A percentile compares a stretch with the other conserved stretches of the same genome.
Evolutionary conservation across 2,329 filamentous ascomycete genomes (phyloP).

Genomic region (Fusarium dimerum): DNA sequence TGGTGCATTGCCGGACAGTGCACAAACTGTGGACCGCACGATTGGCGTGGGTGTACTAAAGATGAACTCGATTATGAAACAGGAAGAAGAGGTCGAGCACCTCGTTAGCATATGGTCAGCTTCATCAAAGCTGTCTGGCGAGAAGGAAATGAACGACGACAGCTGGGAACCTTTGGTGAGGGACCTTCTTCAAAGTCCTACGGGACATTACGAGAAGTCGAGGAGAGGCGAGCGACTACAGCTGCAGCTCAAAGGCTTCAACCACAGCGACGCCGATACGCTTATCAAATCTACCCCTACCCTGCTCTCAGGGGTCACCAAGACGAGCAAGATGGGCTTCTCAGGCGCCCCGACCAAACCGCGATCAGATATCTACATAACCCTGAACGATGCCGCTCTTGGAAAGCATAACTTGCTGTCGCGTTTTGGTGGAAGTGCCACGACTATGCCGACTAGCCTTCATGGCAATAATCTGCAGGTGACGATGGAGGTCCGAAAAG

Average conservation of each 20-base stretch:
- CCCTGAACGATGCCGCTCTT: constrained; percentile 76
- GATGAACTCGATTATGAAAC: constrained; percentile 73
- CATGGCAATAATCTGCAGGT: constrained; percentile 79
- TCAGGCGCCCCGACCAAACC: constrained; percentile 86
- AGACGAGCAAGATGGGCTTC: constrained; percentile 89
- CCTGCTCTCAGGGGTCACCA: constrained; percentile 75
- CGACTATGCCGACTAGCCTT: constrained; percentile 62
- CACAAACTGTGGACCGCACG: constrained; percentile 50
- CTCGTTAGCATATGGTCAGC: constrained; percentile 78
- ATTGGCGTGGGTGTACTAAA: constrained; percentile 78
- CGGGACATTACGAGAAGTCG: constrained; percentile 74
- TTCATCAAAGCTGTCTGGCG: constrained; percentile 51
- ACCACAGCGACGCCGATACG: constrained; percentile 72
- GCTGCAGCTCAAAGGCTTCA: constrained; percentile 77
- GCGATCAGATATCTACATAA: constrained; percentile 93
- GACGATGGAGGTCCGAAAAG: constrained; percentile 82
- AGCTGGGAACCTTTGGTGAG: constrained; percentile 75
- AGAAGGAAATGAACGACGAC: constrained; percentile 56
- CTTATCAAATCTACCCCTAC: constrained; percentile 89
- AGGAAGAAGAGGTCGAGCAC: constrained; percentile 72
- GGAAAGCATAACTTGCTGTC: constrained; percentile 73
- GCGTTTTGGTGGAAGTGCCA: constrained; percentile 71
- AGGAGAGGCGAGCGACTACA: constrained; percentile 74
- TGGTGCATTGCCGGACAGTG: constrained; percentile 21
- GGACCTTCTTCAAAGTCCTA: constrained; percentile 71